Base-by-base conservation (phyloP, 73 alveolate genomes). In the Symbiodinium natans region DNA sequence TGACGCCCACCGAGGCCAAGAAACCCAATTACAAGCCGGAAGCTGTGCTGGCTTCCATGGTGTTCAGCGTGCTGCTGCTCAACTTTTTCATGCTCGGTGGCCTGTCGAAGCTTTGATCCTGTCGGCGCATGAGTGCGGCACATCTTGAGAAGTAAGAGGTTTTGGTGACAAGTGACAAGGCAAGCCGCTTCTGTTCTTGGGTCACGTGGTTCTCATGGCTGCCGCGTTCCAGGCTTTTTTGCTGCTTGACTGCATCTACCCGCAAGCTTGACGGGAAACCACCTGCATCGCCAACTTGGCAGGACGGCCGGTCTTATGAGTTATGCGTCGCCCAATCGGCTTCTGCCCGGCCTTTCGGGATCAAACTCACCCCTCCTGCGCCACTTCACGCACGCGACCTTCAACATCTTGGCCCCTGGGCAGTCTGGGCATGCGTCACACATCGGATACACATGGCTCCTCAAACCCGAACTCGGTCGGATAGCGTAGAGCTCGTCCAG, bases 321-420 rank as follows among this genome's bases (percentile, higher is more conserved):
- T 40, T 89, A 89, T 75, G 34, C 75, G 39, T 89, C 96, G 10
- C 96, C 96, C 46, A 39, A 63, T 21, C 96, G 96, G 9, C 56
- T 89, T 86, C 33, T 89, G 87, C 75, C 75, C 48, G 96, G 96
- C 27, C 48, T 89, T 9, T 34, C 43, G 75, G 94, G 94, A 23
- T 63, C 77, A 31, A 38, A 56, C 15, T 39, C 95, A 2, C 96
- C 95, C 31, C n/a, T 89, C 87, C 87, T 89, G 86, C 96, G 96
- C 52, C 96, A 89, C 46, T 89, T 89, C 96, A 68, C 96, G 27
- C 96, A 89, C 38, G 96, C 86, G 34, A 89, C 87, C 77, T 68
- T 89, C 87, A 89, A 89, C 48, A 33, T 63, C 15, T 41, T 89
- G 96, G 96, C 25, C 13, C 85, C 94, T 59, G 29, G 84, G 94